A percentile compares a stretch with the other conserved stretches of the same genome.
phyloP scores from a whole-genome alignment of 495 filamentous ascomycete species.

The Staphylotrichum longicolle region DNA sequence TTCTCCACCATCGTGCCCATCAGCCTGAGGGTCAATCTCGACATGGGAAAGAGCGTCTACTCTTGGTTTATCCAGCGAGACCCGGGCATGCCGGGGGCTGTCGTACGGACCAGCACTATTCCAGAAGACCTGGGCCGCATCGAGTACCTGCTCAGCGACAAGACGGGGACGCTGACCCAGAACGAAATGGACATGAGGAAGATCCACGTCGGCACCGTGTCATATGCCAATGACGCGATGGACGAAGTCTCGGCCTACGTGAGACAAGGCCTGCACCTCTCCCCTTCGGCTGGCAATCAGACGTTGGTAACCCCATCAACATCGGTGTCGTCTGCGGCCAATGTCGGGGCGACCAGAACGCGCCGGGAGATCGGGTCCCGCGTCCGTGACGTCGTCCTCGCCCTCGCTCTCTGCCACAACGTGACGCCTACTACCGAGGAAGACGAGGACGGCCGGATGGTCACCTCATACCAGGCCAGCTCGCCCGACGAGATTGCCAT shows the following conservation, averaged over 20 bases:
- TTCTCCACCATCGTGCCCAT: slow-evolving; percentile 99
- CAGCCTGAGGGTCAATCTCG: slow-evolving; percentile 90
- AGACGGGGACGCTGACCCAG: slow-evolving; percentile 94
- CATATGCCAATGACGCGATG: slow-evolving; percentile 97
- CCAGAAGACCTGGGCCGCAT: slow-evolving; percentile 94
- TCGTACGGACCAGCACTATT: slow-evolving; percentile 95
- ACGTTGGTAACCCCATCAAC: slow-evolving; percentile 73
- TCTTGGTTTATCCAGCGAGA: slow-evolving; percentile 94
- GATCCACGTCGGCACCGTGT: slow-evolving; percentile 96
- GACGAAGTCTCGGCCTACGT: slow-evolving; percentile 89
- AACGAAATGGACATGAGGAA: slow-evolving; percentile 99
- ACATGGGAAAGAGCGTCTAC: slow-evolving; percentile 96
- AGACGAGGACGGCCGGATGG: slow-evolving; percentile 70
- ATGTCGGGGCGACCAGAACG: slow-evolving; percentile 68
- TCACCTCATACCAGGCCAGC: slow-evolving; percentile 90
- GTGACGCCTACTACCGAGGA: slow-evolving; percentile 85
- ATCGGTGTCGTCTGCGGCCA: slow-evolving; percentile 56
- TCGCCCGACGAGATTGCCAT: slow-evolving; percentile 99
- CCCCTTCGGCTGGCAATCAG: slow-evolving; percentile 37
- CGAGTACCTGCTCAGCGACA: slow-evolving; percentile 95
- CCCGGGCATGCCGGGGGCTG: slow-evolving; percentile 80
- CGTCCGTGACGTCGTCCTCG: slow-evolving; percentile 85
- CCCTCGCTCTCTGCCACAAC: slow-evolving; percentile 93
- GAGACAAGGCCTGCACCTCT: slow-evolving; percentile 69
- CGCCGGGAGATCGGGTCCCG: slow-evolving; percentile 89